Percentiles rank a stretch among this genome's conserved stretches.
phyloP scores from a whole-genome alignment of 371 early-diverging fungal genomes.

The Circinella umbellata region DNA sequence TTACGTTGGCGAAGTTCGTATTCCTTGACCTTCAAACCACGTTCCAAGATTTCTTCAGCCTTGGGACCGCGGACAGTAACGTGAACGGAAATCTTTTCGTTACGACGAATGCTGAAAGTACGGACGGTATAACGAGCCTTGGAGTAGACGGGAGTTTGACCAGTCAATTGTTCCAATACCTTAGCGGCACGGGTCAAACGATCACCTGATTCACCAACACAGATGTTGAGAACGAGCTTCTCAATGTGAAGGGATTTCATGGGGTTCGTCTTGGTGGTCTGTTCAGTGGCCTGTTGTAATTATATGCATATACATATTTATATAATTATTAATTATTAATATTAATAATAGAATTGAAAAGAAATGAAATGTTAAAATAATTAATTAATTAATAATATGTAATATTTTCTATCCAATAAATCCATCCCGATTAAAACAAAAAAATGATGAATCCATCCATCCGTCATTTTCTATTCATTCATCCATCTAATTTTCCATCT shows the following conservation, averaged over 20 bases:
- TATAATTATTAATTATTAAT: no score
- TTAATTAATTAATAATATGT: no score
- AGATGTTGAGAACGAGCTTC: slow-evolving; percentile 99
- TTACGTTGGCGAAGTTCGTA: slow-evolving; percentile 96
- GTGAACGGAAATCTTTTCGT: slow-evolving; percentile 99
- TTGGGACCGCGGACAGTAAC: slow-evolving; percentile 96
- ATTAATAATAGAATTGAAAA: no score
- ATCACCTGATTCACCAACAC: slow-evolving; percentile 99
- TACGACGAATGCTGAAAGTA: slow-evolving; percentile 99
- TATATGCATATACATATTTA: no score
- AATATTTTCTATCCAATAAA: no score
- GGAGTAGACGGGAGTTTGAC: slow-evolving; percentile 99
- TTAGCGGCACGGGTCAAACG: slow-evolving; percentile 99
- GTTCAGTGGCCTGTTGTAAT: slow-evolving; percentile 26
- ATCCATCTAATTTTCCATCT: slow-evolving; percentile 14
- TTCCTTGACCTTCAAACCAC: slow-evolving; percentile 99
- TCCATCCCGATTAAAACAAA: no score
- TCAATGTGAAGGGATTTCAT: slow-evolving; percentile 99
- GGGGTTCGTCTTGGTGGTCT: slow-evolving; percentile 75
- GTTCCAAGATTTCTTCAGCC: slow-evolving; percentile 95
- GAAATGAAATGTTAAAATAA: no score
- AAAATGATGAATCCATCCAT: no score
- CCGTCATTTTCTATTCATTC: background rate
- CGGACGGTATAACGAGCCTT: slow-evolving; percentile 99
- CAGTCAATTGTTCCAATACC: slow-evolving; percentile 99